These are phyloP conservation scores for Emericellopsis terricola DNA, from an alignment of 495 filamentous ascomycete genomes.

Conservation along the genomic window DNA sequence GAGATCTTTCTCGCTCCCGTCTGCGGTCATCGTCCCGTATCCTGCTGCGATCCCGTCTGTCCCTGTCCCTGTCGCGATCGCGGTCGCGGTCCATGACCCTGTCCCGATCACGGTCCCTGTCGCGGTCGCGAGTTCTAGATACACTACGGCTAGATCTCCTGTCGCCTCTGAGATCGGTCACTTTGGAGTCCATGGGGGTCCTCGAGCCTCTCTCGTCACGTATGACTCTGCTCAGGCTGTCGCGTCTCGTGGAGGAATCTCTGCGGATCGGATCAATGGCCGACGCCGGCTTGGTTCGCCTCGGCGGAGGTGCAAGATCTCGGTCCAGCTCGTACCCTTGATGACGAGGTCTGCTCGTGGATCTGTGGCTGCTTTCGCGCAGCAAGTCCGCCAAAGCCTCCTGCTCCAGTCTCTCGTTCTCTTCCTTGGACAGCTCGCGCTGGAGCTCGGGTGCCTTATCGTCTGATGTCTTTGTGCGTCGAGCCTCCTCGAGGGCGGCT, in stretches of 20 bases:
- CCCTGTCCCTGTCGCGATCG: conserved; percentile 12
- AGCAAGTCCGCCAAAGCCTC: conserved; percentile 35
- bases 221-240: too few species aligned
- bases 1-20: conserved; percentile 6
- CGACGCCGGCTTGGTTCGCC: conserved; percentile 30
- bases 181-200: conserved; percentile 1
- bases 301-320: conserved; percentile 32
- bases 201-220: conserved; percentile 9
- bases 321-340: conserved; percentile 25
- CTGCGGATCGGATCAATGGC: conserved; percentile 34
- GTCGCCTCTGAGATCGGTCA: conserved; percentile 2
- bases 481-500: conserved; percentile 5
- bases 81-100: too few species aligned
- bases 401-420: conserved; percentile 31
- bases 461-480: conserved; percentile 12
- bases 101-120: conserved; percentile 12
- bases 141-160: conserved; percentile 4
- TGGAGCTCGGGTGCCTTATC: conserved; percentile 17
- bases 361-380: conserved; percentile 30
- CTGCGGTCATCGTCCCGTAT: conserved; percentile 9
- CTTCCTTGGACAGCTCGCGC: conserved; percentile 33
- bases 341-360: conserved; percentile 21
- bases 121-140: conserved; percentile 8
- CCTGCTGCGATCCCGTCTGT: conserved; percentile 10
- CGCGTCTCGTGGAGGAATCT: too few species aligned